Evolutionary conservation across 768 basidiomycete species (phyloP).

Genomic region (Agrocybe chaxingu): DNA sequence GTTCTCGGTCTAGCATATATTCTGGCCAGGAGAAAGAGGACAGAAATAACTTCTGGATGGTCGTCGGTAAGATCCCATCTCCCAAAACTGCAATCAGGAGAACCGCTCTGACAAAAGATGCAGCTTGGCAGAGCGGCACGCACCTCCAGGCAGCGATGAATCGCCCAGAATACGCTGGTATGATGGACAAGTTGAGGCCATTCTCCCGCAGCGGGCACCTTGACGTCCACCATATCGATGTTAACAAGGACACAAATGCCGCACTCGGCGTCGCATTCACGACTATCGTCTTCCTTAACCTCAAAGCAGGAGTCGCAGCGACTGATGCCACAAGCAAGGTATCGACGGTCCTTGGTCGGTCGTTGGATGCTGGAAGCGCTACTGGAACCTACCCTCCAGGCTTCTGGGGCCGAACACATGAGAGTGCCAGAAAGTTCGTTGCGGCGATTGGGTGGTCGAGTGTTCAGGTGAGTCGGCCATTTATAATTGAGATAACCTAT

Average conservation of each 20-base stretch:
- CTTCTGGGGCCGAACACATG: conserved; percentile 9
- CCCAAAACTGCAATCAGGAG: too few species aligned
- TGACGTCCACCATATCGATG: conserved; percentile 14
- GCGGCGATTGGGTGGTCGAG: conserved; percentile 11
- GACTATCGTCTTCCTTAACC: conserved; percentile 6
- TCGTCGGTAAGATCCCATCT: conserved; percentile 5
- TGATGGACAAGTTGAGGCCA: conserved; percentile 10
- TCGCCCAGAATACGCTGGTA: conserved; percentile 7
- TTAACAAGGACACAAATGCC: conserved; percentile 9
- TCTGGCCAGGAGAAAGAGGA: conserved; percentile 13
- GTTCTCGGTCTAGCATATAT: conserved; percentile 4
- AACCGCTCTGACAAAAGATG: neutral
- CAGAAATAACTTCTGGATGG: conserved; percentile 11
- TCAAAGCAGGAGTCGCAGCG: conserved; percentile 3
- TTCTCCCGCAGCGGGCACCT: conserved; percentile 8
- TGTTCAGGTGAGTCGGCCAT: conserved; percentile 2
- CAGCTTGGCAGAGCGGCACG: conserved; percentile 15
- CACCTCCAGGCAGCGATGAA: conserved; percentile 14
- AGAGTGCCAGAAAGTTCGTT: conserved; percentile 1
- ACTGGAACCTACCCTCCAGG: conserved; percentile 1
- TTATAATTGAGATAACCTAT: too few species aligned
- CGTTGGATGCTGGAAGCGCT: neutral
- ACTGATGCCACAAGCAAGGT: neutral
- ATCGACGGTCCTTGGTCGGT: neutral
- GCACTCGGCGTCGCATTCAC: conserved; percentile 13